Evolutionary conservation across 495 filamentous ascomycete species (phyloP).

Genomic region (Bacidia gigantensis): DNA sequence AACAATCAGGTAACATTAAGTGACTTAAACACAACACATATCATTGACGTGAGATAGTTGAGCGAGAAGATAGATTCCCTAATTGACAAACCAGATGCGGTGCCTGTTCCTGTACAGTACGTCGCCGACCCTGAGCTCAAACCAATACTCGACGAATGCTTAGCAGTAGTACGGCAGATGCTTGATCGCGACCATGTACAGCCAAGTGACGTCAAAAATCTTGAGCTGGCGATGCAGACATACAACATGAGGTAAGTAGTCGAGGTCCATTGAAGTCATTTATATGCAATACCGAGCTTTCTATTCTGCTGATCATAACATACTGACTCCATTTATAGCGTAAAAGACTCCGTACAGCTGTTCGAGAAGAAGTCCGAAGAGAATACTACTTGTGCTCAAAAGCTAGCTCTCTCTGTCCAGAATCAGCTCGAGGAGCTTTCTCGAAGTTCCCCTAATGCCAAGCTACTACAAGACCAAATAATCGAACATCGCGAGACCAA

Average conservation of each 20-base stretch:
- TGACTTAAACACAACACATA: neutral
- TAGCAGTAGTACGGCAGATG: slow-evolving; percentile 7
- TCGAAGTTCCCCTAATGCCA: neutral
- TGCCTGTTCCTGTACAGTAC: neutral
- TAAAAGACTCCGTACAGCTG: slow-evolving; percentile 2
- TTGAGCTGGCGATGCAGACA: slow-evolving; percentile 6
- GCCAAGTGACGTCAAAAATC: slow-evolving; percentile 7
- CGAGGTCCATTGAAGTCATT: too few relatives aligned
- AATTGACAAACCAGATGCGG: slow-evolving; percentile 2
- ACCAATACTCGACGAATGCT: slow-evolving; percentile 11
- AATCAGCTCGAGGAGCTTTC: slow-evolving; percentile 7
- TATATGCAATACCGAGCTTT: too few relatives aligned
- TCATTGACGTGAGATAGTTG: slow-evolving; percentile 2
- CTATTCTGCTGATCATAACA: too few relatives aligned
- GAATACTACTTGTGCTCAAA: slow-evolving; percentile 1
- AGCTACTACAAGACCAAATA: slow-evolving; percentile 13
- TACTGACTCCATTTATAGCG: neutral
- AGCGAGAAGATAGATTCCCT: slow-evolving; percentile 10
- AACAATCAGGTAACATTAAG: neutral
- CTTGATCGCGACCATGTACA: slow-evolving; percentile 4
- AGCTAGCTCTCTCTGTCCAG: slow-evolving; percentile 6
- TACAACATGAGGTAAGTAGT: slow-evolving; percentile 5
- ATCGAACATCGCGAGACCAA: slow-evolving; percentile 14
- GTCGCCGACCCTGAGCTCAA: neutral
- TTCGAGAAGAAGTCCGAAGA: slow-evolving; percentile 5